Percentiles rank a stretch among this genome's conserved stretches.
Conservation (phyloP, 1,139 yeast genomes). For the Eremothecium sinecaudum region DNA sequence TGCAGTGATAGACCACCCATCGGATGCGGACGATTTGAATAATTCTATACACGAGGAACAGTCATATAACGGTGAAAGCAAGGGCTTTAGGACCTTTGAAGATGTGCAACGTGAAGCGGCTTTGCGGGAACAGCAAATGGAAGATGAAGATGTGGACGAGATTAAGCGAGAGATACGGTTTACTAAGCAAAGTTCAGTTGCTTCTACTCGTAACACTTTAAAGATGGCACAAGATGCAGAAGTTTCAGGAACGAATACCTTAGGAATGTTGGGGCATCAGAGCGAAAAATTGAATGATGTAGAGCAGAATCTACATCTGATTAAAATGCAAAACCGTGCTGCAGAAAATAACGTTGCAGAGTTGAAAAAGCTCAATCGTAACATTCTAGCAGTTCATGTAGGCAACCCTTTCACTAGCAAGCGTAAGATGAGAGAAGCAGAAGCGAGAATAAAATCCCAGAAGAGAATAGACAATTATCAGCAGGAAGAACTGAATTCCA, state of each 20-base stretch:
- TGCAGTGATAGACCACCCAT: slow-evolving; percentile 12
- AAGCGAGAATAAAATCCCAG: slow-evolving; percentile 57
- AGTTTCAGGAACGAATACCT: slow-evolving; percentile 76
- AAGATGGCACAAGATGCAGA: slow-evolving; percentile 90
- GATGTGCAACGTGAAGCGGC: slow-evolving; percentile 35
- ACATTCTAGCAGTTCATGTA: slow-evolving; percentile 74
- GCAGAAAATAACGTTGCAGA: slow-evolving; percentile 82
- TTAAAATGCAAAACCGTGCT: slow-evolving; percentile 71
- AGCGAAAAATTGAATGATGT: slow-evolving; percentile 74
- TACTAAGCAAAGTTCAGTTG: slow-evolving; percentile 79
- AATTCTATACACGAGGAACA: slow-evolving; percentile 16
- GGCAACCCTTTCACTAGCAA: slow-evolving; percentile 82
- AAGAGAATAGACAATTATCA: slow-evolving; percentile 49
- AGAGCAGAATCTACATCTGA: slow-evolving; percentile 66
- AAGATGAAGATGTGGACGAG: slow-evolving; percentile 84
- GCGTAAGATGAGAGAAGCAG: slow-evolving; percentile 65
- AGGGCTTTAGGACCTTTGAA: slow-evolving; percentile 29
- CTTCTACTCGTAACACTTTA: slow-evolving; percentile 77
- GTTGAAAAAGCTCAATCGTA: slow-evolving; percentile 68
- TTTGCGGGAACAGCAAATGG: slow-evolving; percentile 46
- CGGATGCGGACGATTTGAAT: slow-evolving; percentile 23
- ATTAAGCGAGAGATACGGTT: slow-evolving; percentile 77
- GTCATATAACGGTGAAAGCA: slow-evolving; percentile 14
- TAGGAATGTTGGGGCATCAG: slow-evolving; percentile 89
- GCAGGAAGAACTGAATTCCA: slow-evolving; percentile 37